Percentiles rank a stretch among this genome's conserved stretches.
Evolutionary conservation across 257 asterid genomes (phyloP).

Genomic region (Solanum clarkiae): DNA sequence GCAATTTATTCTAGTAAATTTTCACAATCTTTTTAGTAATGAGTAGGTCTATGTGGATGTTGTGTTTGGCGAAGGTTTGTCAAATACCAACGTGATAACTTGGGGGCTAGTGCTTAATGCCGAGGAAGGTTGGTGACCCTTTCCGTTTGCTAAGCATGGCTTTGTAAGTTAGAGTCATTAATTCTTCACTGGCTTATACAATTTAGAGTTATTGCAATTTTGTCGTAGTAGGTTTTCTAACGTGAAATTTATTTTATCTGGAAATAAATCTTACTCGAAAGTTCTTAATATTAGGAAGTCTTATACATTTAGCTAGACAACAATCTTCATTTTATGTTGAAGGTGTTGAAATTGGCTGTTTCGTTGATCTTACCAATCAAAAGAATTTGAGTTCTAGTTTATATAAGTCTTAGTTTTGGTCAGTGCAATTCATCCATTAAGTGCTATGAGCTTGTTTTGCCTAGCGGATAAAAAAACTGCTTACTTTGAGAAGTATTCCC

Average conservation of each 20-base stretch:
- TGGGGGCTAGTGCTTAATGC: too few relatives aligned
- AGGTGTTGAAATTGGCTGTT: not conserved
- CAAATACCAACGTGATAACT: not conserved
- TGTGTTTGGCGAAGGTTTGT: not conserved
- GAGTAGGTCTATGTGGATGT: not conserved
- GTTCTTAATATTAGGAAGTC: not conserved
- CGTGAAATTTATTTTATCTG: not conserved
- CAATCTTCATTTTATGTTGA: not conserved
- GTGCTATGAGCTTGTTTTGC: not conserved
- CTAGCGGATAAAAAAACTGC: too few relatives aligned
- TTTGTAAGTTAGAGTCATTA: not conserved
- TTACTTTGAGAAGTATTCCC: too few relatives aligned
- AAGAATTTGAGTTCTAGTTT: not conserved
- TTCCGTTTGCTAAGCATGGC: not conserved
- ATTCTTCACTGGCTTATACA: not conserved
- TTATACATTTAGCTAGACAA: not conserved
- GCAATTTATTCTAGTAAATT: not conserved
- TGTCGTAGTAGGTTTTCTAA: not conserved
- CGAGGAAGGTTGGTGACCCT: too few relatives aligned
- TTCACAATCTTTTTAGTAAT: not conserved
- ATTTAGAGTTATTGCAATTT: not conserved
- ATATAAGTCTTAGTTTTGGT: not conserved
- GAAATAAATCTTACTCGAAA: not conserved
- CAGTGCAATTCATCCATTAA: not conserved
- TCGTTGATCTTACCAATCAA: not conserved